Conservation (phyloP, 192 early-diverging fungal genomes). For the Jimgerdemannia flammicorona region DNA sequence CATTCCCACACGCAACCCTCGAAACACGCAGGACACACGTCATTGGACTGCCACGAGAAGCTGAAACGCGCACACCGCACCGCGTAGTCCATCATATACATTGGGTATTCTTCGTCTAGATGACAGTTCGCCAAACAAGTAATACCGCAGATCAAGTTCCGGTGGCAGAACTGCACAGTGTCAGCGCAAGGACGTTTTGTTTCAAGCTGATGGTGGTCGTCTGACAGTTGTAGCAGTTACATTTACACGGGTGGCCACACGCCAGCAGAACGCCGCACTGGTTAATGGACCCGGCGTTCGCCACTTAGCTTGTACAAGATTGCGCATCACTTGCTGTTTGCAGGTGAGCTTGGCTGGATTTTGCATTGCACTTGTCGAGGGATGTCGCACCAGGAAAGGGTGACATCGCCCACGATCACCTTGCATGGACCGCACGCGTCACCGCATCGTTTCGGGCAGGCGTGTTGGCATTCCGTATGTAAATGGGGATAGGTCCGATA, state of each 20-base stretch:
- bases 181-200: not conserved
- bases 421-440: too few species aligned
- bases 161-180: constrained; percentile 18
- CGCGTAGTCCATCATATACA: constrained; percentile 34
- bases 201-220: not conserved
- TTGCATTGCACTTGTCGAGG: too few species aligned
- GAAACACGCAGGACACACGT: constrained; percentile 40
- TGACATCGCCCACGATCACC: too few species aligned
- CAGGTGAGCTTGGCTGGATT: too few species aligned
- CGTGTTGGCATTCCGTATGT: too few species aligned
- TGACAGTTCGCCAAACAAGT: constrained; percentile 15
- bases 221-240: constrained; percentile 36
- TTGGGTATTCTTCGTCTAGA: constrained; percentile 25
- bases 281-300: too few species aligned
- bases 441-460: too few species aligned
- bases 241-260: constrained; percentile 38
- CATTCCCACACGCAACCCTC: constrained; percentile 49
- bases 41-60: constrained; percentile 32
- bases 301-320: too few species aligned
- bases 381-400: too few species aligned
- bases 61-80: constrained; percentile 33
- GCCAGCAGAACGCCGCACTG: constrained; percentile 19
- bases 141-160: constrained; percentile 29
- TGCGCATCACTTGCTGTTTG: too few species aligned
- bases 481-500: too few species aligned